phyloP scores from a whole-genome alignment of 2,329 filamentous ascomycete genomes.

The Aspergillus udagawae region DNA sequence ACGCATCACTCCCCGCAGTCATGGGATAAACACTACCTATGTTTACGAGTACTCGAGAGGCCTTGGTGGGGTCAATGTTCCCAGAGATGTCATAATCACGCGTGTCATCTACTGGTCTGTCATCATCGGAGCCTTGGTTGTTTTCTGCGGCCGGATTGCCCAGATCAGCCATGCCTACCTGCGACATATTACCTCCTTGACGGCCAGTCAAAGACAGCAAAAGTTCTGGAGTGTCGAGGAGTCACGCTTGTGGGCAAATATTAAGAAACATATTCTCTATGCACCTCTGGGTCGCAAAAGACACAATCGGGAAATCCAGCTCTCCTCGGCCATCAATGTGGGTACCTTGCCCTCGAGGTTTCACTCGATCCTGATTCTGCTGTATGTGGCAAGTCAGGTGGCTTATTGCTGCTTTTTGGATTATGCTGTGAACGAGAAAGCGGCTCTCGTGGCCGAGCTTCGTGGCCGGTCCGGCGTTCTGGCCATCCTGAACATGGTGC shows the following conservation, averaged over 20 bases:
- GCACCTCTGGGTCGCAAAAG: conserved; percentile 70
- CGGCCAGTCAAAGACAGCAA: conserved; percentile 36
- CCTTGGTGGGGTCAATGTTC: conserved; percentile 36
- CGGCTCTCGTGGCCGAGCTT: conserved; percentile 70
- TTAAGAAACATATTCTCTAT: conserved; percentile 47
- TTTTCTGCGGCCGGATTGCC: conserved; percentile 39
- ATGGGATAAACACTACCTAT: conserved; percentile 36
- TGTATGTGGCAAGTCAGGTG: conserved; percentile 69
- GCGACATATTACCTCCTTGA: conserved; percentile 40
- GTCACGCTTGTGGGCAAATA: conserved; percentile 37
- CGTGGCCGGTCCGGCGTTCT: conserved; percentile 82
- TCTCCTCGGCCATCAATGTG: conserved; percentile 64
- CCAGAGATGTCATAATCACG: conserved; percentile 36
- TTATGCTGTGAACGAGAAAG: conserved; percentile 40
- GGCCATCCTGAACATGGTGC: conserved; percentile 85
- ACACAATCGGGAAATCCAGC: conserved; percentile 70
- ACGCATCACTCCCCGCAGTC: conserved; percentile 21
- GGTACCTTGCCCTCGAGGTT: conserved; percentile 77
- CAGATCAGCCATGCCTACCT: conserved; percentile 44
- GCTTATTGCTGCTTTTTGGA: conserved; percentile 61
- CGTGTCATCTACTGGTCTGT: conserved; percentile 38
- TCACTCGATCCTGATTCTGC: conserved; percentile 64
- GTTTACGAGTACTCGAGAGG: conserved; percentile 40
- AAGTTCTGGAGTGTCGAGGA: conserved; percentile 44
- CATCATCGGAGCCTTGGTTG: conserved; percentile 29